Evolutionary conservation across 768 basidiomycete species (phyloP).

Genomic region (Rhizopogon salebrosus): DNA sequence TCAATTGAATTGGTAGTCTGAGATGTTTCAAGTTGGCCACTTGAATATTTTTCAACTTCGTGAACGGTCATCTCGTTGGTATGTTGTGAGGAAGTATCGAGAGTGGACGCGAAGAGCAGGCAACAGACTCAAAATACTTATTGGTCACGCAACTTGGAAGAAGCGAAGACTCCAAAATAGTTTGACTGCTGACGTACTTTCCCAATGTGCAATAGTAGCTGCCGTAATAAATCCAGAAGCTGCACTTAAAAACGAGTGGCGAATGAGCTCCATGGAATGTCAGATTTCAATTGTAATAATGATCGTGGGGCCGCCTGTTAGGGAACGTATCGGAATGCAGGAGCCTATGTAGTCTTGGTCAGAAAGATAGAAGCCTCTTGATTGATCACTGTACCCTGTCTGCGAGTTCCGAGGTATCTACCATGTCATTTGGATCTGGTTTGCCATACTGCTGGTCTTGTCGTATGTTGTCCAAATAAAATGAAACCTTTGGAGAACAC

Average conservation of each 20-base stretch:
- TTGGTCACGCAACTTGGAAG: not conserved
- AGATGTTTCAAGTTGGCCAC: not conserved
- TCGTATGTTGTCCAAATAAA: conserved; percentile 54
- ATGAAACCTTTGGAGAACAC: conserved; percentile 43
- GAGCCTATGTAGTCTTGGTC: conserved; percentile 43
- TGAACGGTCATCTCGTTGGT: not conserved
- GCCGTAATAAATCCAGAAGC: not conserved
- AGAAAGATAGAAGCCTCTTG: not conserved
- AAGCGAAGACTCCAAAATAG: not conserved
- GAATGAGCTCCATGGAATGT: no score
- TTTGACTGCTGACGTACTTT: not conserved
- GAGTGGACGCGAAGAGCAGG: not conserved
- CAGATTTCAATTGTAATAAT: no score
- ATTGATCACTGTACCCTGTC: conserved; percentile 43
- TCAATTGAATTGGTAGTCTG: not conserved
- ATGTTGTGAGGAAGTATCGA: not conserved
- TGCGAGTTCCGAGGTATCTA: conserved; percentile 61
- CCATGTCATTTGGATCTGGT: conserved; percentile 38
- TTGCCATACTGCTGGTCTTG: conserved; percentile 51
- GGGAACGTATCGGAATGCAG: conserved; percentile 53
- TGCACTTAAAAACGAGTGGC: no score
- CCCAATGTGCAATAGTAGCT: not conserved
- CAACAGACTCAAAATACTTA: not conserved
- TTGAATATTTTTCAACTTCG: not conserved
- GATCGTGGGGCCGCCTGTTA: no score